phyloP scores from a whole-genome alignment of 352 stramenopile species.

The Phytophthora tentaculata region DNA sequence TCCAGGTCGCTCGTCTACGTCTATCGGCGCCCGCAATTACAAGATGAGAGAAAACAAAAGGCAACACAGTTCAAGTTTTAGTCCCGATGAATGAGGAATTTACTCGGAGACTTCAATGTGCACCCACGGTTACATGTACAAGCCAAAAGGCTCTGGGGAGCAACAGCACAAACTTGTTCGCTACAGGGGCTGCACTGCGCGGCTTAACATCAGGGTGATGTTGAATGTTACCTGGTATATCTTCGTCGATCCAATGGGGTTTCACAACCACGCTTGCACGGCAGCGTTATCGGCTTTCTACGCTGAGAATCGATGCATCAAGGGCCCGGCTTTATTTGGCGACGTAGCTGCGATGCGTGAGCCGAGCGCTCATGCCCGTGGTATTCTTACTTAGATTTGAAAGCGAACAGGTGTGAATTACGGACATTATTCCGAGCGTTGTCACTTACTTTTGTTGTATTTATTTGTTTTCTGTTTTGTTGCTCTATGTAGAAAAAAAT shows the following conservation, averaged over 20 bases:
- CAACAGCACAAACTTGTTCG: too few species aligned
- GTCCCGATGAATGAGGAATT: too few species aligned
- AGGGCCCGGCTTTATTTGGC: not conserved
- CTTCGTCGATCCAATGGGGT: not conserved
- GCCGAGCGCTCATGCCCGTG: not conserved
- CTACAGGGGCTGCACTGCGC: too few species aligned
- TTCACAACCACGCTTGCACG: not conserved
- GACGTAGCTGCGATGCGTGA: not conserved
- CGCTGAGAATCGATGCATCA: not conserved
- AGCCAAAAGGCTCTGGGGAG: too few species aligned
- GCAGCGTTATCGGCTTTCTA: not conserved
- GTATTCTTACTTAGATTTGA: not conserved
- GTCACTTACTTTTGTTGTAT: not conserved
- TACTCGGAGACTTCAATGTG: too few species aligned
- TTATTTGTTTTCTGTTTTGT: not conserved
- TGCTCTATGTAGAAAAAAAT: not conserved
- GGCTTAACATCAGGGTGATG: too few species aligned
- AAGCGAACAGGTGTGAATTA: not conserved
- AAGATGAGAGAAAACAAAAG: too few species aligned
- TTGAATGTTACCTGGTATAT: too few species aligned
- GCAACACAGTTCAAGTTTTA: too few species aligned
- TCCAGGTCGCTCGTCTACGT: too few species aligned
- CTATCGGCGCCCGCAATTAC: too few species aligned
- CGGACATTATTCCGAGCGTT: not conserved
- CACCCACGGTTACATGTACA: too few species aligned